phyloP scores from a whole-genome alignment of 352 stramenopile species.

The Globisporangium cystogenes region DNA sequence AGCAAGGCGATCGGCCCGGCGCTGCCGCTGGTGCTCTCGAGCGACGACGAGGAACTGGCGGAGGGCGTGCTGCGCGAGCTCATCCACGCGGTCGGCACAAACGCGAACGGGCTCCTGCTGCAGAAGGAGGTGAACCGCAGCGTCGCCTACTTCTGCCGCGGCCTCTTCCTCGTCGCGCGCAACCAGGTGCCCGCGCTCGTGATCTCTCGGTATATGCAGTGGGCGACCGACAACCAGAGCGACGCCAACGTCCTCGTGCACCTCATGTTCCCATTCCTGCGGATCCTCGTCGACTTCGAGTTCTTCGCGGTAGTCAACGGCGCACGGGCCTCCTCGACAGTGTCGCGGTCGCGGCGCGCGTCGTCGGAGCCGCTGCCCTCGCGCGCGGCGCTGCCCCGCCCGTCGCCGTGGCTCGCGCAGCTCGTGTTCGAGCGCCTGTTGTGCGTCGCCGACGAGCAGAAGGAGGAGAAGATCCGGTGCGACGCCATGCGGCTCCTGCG shows the following conservation, averaged over 20 bases:
- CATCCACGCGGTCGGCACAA: slow-evolving; percentile 22
- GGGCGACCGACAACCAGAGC: slow-evolving; percentile 24
- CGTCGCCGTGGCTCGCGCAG: slow-evolving; percentile 41
- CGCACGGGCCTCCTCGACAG: slow-evolving; percentile 4
- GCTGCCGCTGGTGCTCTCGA: slow-evolving; percentile 9
- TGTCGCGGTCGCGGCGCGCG: neutral
- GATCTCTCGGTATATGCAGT: slow-evolving; percentile 37
- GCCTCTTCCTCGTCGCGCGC: slow-evolving; percentile 45
- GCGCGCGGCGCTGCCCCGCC: neutral
- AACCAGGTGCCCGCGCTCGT: slow-evolving; percentile 37
- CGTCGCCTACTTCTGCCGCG: slow-evolving; percentile 45
- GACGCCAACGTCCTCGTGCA: slow-evolving; percentile 57
- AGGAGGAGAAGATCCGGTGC: slow-evolving; percentile 52
- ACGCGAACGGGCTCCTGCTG: slow-evolving; percentile 32
- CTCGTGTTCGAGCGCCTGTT: slow-evolving; percentile 49
- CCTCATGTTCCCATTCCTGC: slow-evolving; percentile 62
- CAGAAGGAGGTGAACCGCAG: slow-evolving; percentile 70
- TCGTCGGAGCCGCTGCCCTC: neutral
- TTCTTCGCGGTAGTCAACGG: slow-evolving; percentile 62
- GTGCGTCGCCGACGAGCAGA: slow-evolving; percentile 44
- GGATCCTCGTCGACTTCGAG: slow-evolving; percentile 64
- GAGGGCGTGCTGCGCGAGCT: slow-evolving; percentile 43
- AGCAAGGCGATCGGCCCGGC: neutral
- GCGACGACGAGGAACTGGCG: slow-evolving; percentile 34
- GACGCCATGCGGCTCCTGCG: slow-evolving; percentile 47